A percentile compares a stretch with the other conserved stretches of the same genome.
Conservation (phyloP, 139 green algal species). For the Astrephomene gubernaculifera region DNA sequence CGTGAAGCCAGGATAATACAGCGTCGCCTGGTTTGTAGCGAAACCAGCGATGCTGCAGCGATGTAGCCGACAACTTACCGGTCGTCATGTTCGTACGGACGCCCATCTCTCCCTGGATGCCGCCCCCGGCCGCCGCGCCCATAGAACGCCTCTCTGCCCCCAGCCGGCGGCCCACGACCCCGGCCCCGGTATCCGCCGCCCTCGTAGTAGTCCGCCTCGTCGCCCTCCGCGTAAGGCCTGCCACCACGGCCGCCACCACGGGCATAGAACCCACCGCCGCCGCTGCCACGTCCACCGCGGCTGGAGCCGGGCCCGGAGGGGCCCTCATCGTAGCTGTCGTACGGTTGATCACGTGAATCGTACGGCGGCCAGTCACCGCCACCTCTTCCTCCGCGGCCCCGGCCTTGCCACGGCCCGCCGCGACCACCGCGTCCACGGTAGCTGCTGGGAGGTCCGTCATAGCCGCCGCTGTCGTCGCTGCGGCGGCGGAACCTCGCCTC, state of each 20-base stretch:
- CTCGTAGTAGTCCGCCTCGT: neutral
- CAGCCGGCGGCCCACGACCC: slow-evolving; percentile 4
- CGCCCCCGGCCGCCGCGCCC: neutral
- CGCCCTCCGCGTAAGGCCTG: neutral
- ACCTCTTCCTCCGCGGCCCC: neutral
- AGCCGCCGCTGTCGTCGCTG: slow-evolving; percentile 13
- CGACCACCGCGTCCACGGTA: slow-evolving; percentile 26
- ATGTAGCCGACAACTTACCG: slow-evolving; percentile 4
- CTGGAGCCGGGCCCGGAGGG: neutral
- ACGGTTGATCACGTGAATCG: neutral
- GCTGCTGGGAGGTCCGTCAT: neutral
- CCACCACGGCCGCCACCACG: neutral
- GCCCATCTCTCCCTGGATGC: neutral
- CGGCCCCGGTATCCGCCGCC: slow-evolving; percentile 1
- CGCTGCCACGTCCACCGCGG: neutral
- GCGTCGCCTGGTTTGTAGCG: too few species aligned
- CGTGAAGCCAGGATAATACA: too few species aligned
- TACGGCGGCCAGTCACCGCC: slow-evolving; percentile 1
- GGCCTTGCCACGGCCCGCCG: slow-evolving; percentile 17
- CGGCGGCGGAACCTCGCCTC: neutral
- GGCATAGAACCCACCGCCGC: neutral
- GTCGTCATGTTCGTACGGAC: slow-evolving; percentile 6
- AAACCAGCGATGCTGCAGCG: too few species aligned
- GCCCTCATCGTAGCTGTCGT: neutral
- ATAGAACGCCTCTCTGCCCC: neutral